Base-by-base conservation (phyloP, 257 asterid genomes). In the Henckelia pumila region DNA sequence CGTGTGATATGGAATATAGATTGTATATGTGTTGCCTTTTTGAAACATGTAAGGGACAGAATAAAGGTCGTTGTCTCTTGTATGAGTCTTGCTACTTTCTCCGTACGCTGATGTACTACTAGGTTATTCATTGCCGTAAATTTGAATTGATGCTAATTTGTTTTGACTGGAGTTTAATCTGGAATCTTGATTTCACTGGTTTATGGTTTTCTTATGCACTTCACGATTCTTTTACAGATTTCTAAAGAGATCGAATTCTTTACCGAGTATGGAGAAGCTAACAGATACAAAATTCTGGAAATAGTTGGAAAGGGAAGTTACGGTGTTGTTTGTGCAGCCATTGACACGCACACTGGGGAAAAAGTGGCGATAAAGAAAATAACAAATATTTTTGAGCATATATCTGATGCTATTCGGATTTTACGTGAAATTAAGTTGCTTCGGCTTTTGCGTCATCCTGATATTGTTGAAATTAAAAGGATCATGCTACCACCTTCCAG, bases 291-390 rank as follows among this genome's bases (percentile, higher is more conserved):
- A 83, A 88, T 92, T 25, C 97, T 89, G 85, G 98, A 92, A 85
- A 97, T 92, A 53, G 85, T 92, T 32, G 98, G 98, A 23, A 92
- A 92, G 84, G 98, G 98, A 69, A 92, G 98, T 78, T 92, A 92
- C 24, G 98, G 98, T 13, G 96, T 92, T 13, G 98, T 92, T 59
- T 89, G 96, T 86, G 90, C 98, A 30, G 98, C 98, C 13, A 89
- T 82, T 67, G 98, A 92, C 74, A 83, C 96, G 19, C 98, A 84
- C 79, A 77, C 85, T 5, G 90, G 96, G 20, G 97, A 88, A 75
- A 92, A 92, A 75, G 98, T 92, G 61, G 98, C 98, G 57, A 92
- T 92, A 21, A 92, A 92, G 72, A 92, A 92, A 81, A 92, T 92
- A 82, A 92, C 90, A 61, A 97, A 92, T 58, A 89, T 92, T 64